Base-by-base conservation (phyloP, 2,329 filamentous ascomycete species). In the Aspergillus ibericus region DNA sequence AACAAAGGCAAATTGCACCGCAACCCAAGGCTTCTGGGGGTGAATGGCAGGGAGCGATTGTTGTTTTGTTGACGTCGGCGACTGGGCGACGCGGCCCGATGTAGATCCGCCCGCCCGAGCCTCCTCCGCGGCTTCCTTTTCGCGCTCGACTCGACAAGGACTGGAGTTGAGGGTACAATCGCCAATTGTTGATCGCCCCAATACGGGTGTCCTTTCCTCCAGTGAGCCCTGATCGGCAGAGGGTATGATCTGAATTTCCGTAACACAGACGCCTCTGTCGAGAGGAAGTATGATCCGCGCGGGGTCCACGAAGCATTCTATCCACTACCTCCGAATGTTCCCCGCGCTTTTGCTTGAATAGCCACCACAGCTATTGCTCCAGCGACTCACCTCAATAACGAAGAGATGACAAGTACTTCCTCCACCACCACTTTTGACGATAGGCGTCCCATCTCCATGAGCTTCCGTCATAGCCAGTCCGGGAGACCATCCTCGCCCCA, bases 401-500 rank as follows among this genome's bases (percentile, higher is more conserved):
- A 60, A 65, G 60, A 53, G 35, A 68, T 68, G 60, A 54, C 51
- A 8, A 53, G 51, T 29, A 15, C 48, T 15, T 64, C 61, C 63
- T 57, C 61, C 61, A 53, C 53, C 66, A 47, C 52, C 32, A 48
- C 58, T 62, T 44, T 60, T 5, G 53, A 57, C n/a, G 58, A 56
- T 10, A 56, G 48, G 27, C 42, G 48, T 22, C 59, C 48, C 25
- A 25, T 50, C 36, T 63, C 68, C 52, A 70, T 70, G 46, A 70
- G 59, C 56, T 53, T 72, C 34, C 74, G 73, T 27, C 59, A 72
- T 52, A 70, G 62, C 42, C 71, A 72, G 46, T 62, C 66, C 42
- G 63, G 68, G 34, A 64, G 66, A 36, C 75, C 78, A 10, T 74
- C 78, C 40, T 81, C 80, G 58, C 87, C 88, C 50, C 85, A 86